Evolutionary conservation across 2,329 filamentous ascomycete species (phyloP).

Genomic region (Aphanocladium album): DNA sequence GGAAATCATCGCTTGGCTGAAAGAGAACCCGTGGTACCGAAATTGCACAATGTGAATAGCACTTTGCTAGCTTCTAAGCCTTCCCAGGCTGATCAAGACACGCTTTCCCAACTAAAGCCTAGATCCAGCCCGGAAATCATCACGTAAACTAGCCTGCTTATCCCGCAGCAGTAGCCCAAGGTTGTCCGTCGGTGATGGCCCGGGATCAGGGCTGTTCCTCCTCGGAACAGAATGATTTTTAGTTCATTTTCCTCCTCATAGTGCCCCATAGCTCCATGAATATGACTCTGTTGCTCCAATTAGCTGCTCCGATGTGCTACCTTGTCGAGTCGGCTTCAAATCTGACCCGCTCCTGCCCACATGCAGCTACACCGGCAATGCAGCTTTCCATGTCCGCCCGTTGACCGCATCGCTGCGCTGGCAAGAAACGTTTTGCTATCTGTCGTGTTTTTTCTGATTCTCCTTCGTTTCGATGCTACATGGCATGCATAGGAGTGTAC

Average conservation of each 20-base stretch:
- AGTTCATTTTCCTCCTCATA: neutral
- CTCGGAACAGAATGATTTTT: neutral
- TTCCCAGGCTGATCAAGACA: neutral
- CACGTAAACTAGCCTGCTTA: neutral
- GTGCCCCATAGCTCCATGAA: neutral
- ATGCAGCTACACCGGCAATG: slow-evolving; percentile 3
- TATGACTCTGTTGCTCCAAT: neutral
- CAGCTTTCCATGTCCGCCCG: slow-evolving; percentile 3
- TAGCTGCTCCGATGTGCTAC: neutral
- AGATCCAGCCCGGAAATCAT: neutral
- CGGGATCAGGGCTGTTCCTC: neutral
- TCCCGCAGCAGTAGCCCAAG: neutral
- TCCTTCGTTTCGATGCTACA: neutral
- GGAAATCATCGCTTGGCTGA: neutral
- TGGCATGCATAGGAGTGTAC: neutral
- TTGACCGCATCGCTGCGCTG: slow-evolving; percentile 6
- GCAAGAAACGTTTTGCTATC: neutral
- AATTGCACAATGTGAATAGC: neutral
- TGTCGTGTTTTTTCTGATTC: neutral
- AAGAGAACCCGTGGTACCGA: neutral
- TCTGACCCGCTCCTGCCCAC: slow-evolving; percentile 1
- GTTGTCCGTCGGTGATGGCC: neutral
- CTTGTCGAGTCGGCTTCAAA: neutral
- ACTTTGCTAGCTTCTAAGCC: neutral
- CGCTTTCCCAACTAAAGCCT: neutral